A percentile compares a stretch with the other conserved stretches of the same genome.
These are phyloP conservation scores for Talaromyces sp. DNA, from an alignment of 2,329 filamentous ascomycete genomes.

Conservation along the genomic window DNA sequence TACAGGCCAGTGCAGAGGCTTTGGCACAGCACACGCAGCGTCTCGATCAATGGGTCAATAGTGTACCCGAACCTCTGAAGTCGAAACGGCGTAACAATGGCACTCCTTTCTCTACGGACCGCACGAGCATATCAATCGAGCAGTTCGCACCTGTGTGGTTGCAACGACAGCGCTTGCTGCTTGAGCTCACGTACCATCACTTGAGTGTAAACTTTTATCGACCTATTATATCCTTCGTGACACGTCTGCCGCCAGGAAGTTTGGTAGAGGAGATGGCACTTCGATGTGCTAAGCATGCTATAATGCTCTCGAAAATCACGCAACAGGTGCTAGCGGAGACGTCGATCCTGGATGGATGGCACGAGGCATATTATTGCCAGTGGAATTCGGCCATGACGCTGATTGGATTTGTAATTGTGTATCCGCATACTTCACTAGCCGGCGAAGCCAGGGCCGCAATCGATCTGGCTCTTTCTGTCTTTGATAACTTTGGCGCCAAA, in stretches of 20 bases:
- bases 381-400: conserved; percentile 35
- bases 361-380: conserved; percentile 29
- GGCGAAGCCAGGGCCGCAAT: conserved; percentile 27
- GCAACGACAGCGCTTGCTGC: conserved; percentile 13
- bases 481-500: conserved; percentile 37
- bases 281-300: conserved; percentile 6
- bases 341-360: conserved; percentile 26
- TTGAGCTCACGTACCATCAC: conserved; percentile 15
- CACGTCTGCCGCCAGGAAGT: background rate
- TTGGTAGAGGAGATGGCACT: background rate
- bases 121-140: background rate
- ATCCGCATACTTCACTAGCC: conserved; percentile 21
- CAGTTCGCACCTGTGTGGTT: conserved; percentile 12
- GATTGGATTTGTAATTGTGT: conserved; percentile 33
- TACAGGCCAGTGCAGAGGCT: conserved; percentile 7
- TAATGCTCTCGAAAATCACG: conserved; percentile 10
- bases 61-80: conserved; percentile 4
- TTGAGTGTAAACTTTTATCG: conserved; percentile 6
- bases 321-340: background rate
- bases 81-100: conserved; percentile 3
- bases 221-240: conserved; percentile 11
- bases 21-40: background rate
- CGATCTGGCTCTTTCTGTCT: conserved; percentile 38
- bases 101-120: conserved; percentile 2
- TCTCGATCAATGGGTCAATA: conserved; percentile 9